phyloP scores from a whole-genome alignment of 805 yeast species.

The Candida arabinofermentans region DNA sequence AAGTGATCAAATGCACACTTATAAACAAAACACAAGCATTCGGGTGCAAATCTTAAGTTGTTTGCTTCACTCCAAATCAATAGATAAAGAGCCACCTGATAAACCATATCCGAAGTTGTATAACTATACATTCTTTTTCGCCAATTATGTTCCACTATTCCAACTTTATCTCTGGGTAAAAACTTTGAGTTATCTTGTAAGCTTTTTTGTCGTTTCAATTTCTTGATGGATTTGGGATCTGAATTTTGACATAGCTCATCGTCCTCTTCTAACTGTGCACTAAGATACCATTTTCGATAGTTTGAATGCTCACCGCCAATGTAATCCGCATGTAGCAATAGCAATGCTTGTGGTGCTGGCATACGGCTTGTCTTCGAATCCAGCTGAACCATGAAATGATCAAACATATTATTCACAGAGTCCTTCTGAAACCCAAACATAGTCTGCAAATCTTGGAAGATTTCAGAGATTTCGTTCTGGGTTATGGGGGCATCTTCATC shows the following conservation, averaged over 20 bases:
- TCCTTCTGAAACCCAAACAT: slow-evolving; percentile 84
- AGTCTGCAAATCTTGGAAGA: slow-evolving; percentile 54
- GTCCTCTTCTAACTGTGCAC: slow-evolving; percentile 77
- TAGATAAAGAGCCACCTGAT: slow-evolving; percentile 60
- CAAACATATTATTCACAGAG: slow-evolving; percentile 74
- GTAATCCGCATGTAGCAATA: slow-evolving; percentile 81
- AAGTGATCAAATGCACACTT: slow-evolving; percentile 53
- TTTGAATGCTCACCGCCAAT: slow-evolving; percentile 89
- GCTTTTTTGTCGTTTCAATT: slow-evolving; percentile 43
- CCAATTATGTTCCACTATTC: slow-evolving; percentile 87
- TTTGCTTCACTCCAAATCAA: slow-evolving; percentile 78
- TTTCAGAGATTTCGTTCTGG: slow-evolving; percentile 53
- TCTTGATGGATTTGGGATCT: slow-evolving; percentile 59
- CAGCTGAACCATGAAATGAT: slow-evolving; percentile 71
- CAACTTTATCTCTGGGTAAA: slow-evolving; percentile 33
- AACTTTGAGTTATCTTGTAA: slow-evolving; percentile 18
- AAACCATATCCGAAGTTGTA: slow-evolving; percentile 53
- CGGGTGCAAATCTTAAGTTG: slow-evolving; percentile 52
- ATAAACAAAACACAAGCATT: slow-evolving; percentile 49
- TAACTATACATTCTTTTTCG: slow-evolving; percentile 54
- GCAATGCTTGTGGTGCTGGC: slow-evolving; percentile 64
- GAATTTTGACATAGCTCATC: slow-evolving; percentile 56
- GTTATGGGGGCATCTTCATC: slow-evolving; percentile 71
- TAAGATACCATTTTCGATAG: slow-evolving; percentile 88
- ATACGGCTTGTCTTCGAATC: slow-evolving; percentile 86